phyloP scores from a whole-genome alignment of 306 rosid genomes.

The Dryas alaskensis region DNA sequence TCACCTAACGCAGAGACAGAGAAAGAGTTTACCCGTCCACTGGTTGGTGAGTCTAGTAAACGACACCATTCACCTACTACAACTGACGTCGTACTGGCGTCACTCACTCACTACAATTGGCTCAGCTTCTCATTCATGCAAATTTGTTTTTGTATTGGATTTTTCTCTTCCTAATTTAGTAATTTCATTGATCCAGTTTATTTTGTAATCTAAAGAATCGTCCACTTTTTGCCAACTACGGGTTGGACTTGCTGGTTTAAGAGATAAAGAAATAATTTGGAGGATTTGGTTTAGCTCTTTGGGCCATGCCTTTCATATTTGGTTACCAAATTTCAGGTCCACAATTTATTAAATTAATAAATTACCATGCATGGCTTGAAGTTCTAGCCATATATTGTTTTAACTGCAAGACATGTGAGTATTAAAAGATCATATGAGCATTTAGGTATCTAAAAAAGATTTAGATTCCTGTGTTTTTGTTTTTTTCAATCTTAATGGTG shows the following conservation, averaged over 20 bases:
- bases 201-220: neutral
- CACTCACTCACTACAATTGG: neutral
- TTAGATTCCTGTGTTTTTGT: too few relatives aligned
- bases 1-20: conserved; percentile 22
- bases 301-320: neutral
- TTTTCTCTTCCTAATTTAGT: neutral
- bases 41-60: conserved; percentile 5
- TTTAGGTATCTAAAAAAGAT: too few relatives aligned
- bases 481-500: too few relatives aligned
- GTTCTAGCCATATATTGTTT: too few relatives aligned
- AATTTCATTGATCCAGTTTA: neutral
- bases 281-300: neutral
- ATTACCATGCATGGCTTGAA: too few relatives aligned
- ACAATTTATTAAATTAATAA: neutral
- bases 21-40: neutral
- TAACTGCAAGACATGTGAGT: too few relatives aligned
- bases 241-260: neutral
- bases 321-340: conserved; percentile 10
- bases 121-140: neutral
- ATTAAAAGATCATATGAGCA: too few relatives aligned
- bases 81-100: neutral
- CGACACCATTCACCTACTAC: conserved; percentile 28
- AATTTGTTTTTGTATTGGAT: neutral
- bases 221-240: neutral
- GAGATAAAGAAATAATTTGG: neutral